Percentiles rank a stretch among this genome's conserved stretches.
Conservation (phyloP, 2,329 filamentous ascomycete genomes). For the Penicillium sp. region DNA sequence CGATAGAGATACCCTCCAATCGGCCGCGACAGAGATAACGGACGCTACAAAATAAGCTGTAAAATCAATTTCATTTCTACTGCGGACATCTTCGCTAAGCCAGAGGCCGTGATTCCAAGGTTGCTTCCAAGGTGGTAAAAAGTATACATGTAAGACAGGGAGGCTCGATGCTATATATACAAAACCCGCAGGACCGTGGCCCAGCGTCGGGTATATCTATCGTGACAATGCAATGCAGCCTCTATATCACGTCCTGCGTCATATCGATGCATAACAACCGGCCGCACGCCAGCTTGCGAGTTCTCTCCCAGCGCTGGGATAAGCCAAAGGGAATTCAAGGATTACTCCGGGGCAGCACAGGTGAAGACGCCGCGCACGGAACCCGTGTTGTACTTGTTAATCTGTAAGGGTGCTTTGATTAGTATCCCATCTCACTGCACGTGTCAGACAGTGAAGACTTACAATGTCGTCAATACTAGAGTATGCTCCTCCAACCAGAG, state of each 20-base stretch:
- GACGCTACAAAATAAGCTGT: no score
- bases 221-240: slow-evolving; percentile 7
- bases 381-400: slow-evolving; percentile 62
- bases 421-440: not conserved
- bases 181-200: not conserved
- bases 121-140: not conserved
- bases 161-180: slow-evolving; percentile 8
- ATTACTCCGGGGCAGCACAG: slow-evolving; percentile 45
- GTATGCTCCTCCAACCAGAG: slow-evolving; percentile 73
- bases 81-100: not conserved
- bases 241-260: slow-evolving; percentile 6
- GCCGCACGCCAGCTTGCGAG: not conserved
- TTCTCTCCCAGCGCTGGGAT: not conserved
- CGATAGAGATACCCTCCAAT: no score
- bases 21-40: no score
- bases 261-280: not conserved
- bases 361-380: slow-evolving; percentile 65
- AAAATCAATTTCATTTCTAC: no score
- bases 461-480: slow-evolving; percentile 47
- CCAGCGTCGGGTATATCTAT: slow-evolving; percentile 2
- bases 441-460: slow-evolving; percentile 14
- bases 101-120: not conserved
- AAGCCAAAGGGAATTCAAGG: not conserved
- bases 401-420: slow-evolving; percentile 21
- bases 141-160: not conserved